Percentiles rank a stretch among this genome's conserved stretches.
Conservation (phyloP, 148 eudicot species). For the Arbutus unedo region DNA sequence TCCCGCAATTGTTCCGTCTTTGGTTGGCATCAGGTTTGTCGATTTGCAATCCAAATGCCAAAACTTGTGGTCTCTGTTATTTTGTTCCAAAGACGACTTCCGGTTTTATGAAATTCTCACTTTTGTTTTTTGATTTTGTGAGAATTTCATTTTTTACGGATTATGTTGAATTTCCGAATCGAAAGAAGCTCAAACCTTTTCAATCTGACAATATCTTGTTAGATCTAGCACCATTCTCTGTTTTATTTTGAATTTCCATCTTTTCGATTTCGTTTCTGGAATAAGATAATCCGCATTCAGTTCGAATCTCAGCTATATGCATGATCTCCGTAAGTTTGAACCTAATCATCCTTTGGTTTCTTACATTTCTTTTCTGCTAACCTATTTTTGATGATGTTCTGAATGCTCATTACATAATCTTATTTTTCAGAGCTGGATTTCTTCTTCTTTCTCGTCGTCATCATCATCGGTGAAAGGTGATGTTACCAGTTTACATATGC, state of each 20-base stretch:
- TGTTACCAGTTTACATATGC: neutral
- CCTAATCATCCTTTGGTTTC: neutral
- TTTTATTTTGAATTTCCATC: neutral
- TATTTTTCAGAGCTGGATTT: neutral
- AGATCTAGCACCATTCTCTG: neutral
- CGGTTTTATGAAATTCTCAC: neutral
- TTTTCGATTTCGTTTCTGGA: neutral
- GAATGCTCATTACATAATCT: neutral
- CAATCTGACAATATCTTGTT: neutral
- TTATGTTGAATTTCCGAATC: neutral
- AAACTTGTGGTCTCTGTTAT: too few relatives aligned
- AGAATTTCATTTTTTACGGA: too few relatives aligned
- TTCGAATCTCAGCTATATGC: neutral
- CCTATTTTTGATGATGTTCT: neutral
- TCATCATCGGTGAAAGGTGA: conserved; percentile 2
- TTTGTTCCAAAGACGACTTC: too few relatives aligned
- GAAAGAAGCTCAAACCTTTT: neutral
- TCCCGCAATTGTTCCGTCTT: too few relatives aligned
- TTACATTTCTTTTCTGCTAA: neutral
- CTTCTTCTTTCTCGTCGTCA: neutral
- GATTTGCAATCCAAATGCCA: too few relatives aligned
- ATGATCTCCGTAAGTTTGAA: neutral
- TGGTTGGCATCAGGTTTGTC: too few relatives aligned
- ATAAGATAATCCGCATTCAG: neutral
- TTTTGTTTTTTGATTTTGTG: neutral